phyloP scores from a whole-genome alignment of 1,284 basidiomycete species.

The Sporisorium graminicola region DNA sequence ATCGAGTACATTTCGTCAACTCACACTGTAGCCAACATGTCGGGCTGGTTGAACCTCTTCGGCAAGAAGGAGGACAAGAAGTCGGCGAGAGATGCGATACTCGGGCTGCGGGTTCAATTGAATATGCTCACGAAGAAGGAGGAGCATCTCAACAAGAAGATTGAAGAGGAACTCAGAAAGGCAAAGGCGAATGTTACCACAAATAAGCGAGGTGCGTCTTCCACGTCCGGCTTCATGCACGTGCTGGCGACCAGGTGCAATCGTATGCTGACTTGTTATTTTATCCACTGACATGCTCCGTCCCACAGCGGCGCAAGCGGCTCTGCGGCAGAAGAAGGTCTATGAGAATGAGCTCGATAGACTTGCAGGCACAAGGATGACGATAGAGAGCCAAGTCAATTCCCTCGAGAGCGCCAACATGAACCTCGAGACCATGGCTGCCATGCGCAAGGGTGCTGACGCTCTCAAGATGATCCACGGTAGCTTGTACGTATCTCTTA shows the following conservation, averaged over 20 bases:
- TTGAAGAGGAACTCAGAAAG: constrained; percentile 92
- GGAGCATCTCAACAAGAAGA: constrained; percentile 94
- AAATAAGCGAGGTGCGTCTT: constrained; percentile 87
- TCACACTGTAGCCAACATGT: constrained; percentile 54
- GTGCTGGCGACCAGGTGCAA: neutral
- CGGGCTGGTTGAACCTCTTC: constrained; percentile 66
- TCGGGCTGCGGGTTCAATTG: constrained; percentile 71
- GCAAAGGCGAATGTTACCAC: constrained; percentile 92
- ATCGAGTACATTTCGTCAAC: neutral
- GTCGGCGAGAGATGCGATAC: constrained; percentile 71
- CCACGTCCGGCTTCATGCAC: neutral
- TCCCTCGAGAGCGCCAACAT: constrained; percentile 97
- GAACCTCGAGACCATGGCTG: constrained; percentile 97
- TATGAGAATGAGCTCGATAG: constrained; percentile 89
- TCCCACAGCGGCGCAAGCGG: constrained; percentile 72
- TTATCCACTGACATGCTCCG: neutral
- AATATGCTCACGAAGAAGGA: constrained; percentile 99
- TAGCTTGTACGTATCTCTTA: constrained; percentile 73
- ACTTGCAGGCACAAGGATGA: constrained; percentile 86
- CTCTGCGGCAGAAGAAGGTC: constrained; percentile 94
- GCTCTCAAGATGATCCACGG: constrained; percentile 93
- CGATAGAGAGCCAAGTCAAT: constrained; percentile 95
- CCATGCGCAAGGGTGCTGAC: constrained; percentile 95
- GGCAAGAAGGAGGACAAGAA: constrained; percentile 68
- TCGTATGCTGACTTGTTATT: neutral